phyloP scores from a whole-genome alignment of 225 moss, liverwort and hornwort genomes.

The Thuidium tamariscinum region DNA sequence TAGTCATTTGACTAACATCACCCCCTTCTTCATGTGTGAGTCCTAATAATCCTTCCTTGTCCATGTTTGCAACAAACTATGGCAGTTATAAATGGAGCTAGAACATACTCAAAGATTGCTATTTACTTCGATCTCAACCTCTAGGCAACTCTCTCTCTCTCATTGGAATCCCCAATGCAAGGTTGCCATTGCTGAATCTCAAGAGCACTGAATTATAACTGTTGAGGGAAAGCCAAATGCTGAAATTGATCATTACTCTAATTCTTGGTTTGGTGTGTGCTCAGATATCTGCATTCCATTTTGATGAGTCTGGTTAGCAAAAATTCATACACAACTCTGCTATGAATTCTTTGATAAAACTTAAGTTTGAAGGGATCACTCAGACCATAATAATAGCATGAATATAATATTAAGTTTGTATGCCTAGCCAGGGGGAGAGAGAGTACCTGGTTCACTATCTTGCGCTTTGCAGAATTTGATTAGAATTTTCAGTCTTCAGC shows the following conservation, averaged over 20 bases:
- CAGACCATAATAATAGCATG: neutral
- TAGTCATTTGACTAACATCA: neutral
- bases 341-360: neutral
- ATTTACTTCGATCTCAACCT: neutral
- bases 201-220: neutral
- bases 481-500: conserved; percentile 50
- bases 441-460: neutral
- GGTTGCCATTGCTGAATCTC: neutral
- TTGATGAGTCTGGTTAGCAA: neutral
- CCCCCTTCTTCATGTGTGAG: neutral
- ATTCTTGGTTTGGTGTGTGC: neutral
- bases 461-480: conserved; percentile 8
- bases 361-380: neutral
- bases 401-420: neutral
- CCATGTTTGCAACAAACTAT: neutral
- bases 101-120: neutral
- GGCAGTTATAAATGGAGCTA: neutral
- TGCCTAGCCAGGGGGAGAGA: neutral
- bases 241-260: neutral
- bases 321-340: neutral
- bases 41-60: neutral
- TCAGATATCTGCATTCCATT: neutral
- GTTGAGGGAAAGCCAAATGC: neutral
- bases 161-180: neutral
- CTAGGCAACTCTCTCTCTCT: neutral